Percentiles rank a stretch among this genome's conserved stretches.
These are phyloP conservation scores for Microcyclospora tardicrescens DNA, from an alignment of 2,329 filamentous ascomycete species.

Conservation along the genomic window DNA sequence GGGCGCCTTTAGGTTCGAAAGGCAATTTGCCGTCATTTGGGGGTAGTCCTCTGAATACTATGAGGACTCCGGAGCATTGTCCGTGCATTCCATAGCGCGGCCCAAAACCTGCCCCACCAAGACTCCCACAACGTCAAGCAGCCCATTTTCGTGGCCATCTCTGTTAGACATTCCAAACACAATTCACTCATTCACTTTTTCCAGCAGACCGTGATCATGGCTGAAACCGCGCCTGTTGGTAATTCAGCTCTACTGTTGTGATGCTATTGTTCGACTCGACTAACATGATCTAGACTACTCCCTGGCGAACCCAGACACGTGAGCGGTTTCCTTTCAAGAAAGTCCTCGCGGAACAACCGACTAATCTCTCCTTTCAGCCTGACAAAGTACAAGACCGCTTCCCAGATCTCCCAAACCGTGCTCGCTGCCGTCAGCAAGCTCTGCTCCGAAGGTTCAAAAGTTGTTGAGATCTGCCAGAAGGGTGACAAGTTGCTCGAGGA, in stretches of 20 bases:
- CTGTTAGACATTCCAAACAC: no score
- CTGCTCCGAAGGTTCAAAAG: conserved; percentile 76
- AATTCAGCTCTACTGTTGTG: conserved; percentile 2
- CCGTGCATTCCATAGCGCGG: neutral
- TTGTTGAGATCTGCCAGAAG: conserved; percentile 86
- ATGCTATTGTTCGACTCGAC: conserved; percentile 5
- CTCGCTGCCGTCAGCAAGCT: conserved; percentile 57
- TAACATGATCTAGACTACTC: conserved; percentile 20
- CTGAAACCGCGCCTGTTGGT: conserved; percentile 17
- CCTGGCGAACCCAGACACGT: conserved; percentile 27
- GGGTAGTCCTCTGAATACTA: no score
- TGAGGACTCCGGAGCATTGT: neutral
- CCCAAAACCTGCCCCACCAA: no score
- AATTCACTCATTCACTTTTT: no score
- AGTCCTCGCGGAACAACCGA: conserved; percentile 50
- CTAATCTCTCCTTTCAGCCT: conserved; percentile 70
- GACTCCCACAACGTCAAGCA: no score
- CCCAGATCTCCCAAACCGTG: conserved; percentile 89
- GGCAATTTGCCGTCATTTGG: no score
- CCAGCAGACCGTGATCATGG: conserved; percentile 9
- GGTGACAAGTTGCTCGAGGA: conserved; percentile 91
- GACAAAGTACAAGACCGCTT: conserved; percentile 98
- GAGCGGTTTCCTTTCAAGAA: conserved; percentile 8
- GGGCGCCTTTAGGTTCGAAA: no score
- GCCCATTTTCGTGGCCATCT: no score